A percentile compares a stretch with the other conserved stretches of the same genome.
phyloP scores from a whole-genome alignment of 2,329 filamentous ascomycete genomes.

The Fusarium incarnatum region DNA sequence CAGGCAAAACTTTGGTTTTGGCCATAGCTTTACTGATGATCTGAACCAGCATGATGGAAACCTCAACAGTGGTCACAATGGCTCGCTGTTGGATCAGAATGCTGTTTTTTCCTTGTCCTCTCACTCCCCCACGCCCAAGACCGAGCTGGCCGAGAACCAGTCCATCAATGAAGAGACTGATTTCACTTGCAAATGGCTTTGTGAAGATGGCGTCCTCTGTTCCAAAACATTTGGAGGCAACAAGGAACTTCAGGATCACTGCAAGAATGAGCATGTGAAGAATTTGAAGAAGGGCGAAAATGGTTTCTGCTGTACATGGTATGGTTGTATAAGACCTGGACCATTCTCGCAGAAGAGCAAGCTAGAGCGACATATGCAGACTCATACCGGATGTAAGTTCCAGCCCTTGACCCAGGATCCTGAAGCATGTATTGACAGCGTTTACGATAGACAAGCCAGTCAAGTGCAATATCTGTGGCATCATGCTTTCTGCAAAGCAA shows the following conservation, averaged over 20 bases:
- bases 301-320: constrained; percentile 68
- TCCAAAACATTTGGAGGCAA: constrained; percentile 55
- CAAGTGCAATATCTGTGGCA: constrained; percentile 65
- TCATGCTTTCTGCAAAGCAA: constrained; percentile 73
- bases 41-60: constrained; percentile 20
- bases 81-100: constrained; percentile 6
- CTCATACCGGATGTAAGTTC: constrained; percentile 71
- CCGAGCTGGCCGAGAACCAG: constrained; percentile 26
- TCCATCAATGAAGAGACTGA: constrained; percentile 41
- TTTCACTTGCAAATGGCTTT: constrained; percentile 52
- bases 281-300: constrained; percentile 56
- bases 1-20: constrained; percentile 21
- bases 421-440: constrained; percentile 21
- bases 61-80: constrained; percentile 8
- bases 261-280: constrained; percentile 63
- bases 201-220: constrained; percentile 46
- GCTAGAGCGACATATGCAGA: constrained; percentile 73
- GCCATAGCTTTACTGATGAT: constrained; percentile 14
- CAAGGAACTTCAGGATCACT: constrained; percentile 66
- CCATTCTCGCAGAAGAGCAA: constrained; percentile 72
- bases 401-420: neutral
- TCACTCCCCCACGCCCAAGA: constrained; percentile 22
- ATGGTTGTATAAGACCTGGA: constrained; percentile 64
- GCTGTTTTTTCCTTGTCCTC: constrained; percentile 5
- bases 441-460: constrained; percentile 66